Base-by-base conservation (phyloP, 768 basidiomycete genomes). In the Panaeolus cyanescens region DNA sequence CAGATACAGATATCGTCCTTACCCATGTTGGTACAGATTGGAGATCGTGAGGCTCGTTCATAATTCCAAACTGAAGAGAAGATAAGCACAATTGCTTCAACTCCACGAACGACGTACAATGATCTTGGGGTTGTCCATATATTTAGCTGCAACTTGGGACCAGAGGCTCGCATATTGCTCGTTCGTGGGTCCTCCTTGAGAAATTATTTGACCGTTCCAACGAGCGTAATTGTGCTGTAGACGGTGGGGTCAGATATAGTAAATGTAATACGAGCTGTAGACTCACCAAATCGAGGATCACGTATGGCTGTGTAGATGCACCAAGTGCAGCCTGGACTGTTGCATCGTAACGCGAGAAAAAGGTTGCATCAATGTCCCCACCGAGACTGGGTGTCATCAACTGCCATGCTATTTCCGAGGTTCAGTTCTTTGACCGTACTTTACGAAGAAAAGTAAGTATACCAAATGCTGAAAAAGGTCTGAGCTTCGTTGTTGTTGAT, bases 41-140 rank as follows among this genome's bases (percentile, higher is more conserved):
- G 13, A 85, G 62, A 67, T 87, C 83, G 60, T 87, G 85, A 4
- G 87, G 85, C 67, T 87, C 86, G 64, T 87, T 87, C 85, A 87
- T 85, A 50, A 72, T 56, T 22, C 72, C 70, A 45, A 74, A 71
- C 72, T 73, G 54, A n/a, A 42, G n/a, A 9, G 1, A 9, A 22
- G 53, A 17, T 17, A 4, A 19, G 20, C 19, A 30, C 15, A 19
- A 19, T 28, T 58, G 13, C 58, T 32, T 19, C 8, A 70, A 65
- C 8, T 28, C 5, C 10, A 50, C 6, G 19, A 75, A 73, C 75
- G 20, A 36, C 78, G 72, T 55, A 82, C 81, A 7, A 82, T 75
- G 32, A 83, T 70, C 5, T 76, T 76, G 39, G 62, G 20, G 66
- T 85, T 70, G 62, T 65, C 55, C 32, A 74, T 74, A 65, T 84